Conservation (phyloP, 2,329 filamentous ascomycete genomes). For the Alternaria arborescens region DNA sequence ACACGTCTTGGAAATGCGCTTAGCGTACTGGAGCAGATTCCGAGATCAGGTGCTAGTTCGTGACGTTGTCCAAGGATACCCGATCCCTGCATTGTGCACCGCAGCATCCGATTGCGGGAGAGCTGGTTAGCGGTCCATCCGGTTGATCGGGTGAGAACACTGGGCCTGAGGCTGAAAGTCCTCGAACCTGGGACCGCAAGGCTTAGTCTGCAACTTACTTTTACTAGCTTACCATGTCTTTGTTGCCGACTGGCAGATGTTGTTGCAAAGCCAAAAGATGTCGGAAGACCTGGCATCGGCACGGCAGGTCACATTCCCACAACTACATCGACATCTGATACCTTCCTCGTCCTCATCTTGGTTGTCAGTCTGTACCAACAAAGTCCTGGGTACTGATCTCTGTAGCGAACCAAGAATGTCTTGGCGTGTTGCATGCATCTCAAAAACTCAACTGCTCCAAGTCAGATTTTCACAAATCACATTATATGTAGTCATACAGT, state of each 20-base stretch:
- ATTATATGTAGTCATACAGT: conserved; percentile 23
- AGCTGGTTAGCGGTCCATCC: conserved; percentile 4
- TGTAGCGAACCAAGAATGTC: neutral
- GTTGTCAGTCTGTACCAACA: neutral
- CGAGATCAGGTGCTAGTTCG: neutral
- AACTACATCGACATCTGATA: neutral
- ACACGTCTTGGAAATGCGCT: neutral
- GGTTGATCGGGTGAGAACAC: neutral
- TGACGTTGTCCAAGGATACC: neutral
- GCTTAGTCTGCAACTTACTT: conserved; percentile 2
- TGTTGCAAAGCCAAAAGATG: neutral
- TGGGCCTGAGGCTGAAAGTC: neutral
- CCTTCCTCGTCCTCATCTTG: neutral
- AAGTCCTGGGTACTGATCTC: neutral
- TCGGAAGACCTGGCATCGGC: neutral
- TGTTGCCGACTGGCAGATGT: neutral
- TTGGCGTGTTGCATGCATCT: too few relatives aligned
- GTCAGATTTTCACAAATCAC: neutral
- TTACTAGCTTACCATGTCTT: neutral
- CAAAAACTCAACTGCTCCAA: too few relatives aligned
- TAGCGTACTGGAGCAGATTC: neutral
- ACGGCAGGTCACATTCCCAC: neutral
- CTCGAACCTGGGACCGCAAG: neutral
- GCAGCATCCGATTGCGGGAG: conserved; percentile 3
- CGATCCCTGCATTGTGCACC: conserved; percentile 1